Evolutionary conservation across 805 yeast species (phyloP).

Genomic region (Kluyveromyces wickerhamii): DNA sequence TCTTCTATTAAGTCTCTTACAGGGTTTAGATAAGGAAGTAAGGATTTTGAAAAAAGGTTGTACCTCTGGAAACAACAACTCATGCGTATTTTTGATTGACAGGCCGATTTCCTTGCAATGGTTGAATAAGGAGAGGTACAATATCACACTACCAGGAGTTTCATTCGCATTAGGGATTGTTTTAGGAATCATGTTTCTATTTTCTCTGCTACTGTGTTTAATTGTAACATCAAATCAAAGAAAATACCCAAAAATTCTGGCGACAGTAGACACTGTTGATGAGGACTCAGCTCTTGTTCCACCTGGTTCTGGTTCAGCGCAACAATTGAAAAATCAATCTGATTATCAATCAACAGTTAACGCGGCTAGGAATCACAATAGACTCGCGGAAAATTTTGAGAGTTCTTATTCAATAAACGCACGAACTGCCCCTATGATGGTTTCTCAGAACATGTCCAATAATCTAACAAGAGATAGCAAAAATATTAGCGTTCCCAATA

Average conservation of each 20-base stretch:
- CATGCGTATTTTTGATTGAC: constrained; percentile 60
- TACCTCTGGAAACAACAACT: constrained; percentile 31
- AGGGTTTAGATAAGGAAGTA: constrained; percentile 51
- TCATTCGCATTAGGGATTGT: constrained; percentile 63
- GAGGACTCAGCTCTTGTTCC: no score
- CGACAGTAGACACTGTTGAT: not conserved
- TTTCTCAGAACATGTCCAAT: not conserved
- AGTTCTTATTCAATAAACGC: constrained; percentile 6
- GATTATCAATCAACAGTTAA: not conserved
- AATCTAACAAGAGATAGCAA: not conserved
- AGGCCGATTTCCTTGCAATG: constrained; percentile 59
- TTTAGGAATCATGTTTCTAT: constrained; percentile 41
- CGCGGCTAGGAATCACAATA: not conserved
- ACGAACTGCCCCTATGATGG: constrained; percentile 1
- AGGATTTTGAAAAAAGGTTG: constrained; percentile 56
- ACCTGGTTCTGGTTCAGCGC: no score
- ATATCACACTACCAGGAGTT: constrained; percentile 55
- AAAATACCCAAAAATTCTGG: constrained; percentile 1
- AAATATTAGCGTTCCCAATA: not conserved
- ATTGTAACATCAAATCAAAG: not conserved
- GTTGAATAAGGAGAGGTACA: constrained; percentile 46
- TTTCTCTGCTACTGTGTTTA: constrained; percentile 9
- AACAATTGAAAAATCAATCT: not conserved
- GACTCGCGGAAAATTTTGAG: constrained; percentile 3
- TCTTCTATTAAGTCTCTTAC: constrained; percentile 34